Conservation (phyloP, 495 filamentous ascomycete genomes). For the Xylaria intraflava region DNA sequence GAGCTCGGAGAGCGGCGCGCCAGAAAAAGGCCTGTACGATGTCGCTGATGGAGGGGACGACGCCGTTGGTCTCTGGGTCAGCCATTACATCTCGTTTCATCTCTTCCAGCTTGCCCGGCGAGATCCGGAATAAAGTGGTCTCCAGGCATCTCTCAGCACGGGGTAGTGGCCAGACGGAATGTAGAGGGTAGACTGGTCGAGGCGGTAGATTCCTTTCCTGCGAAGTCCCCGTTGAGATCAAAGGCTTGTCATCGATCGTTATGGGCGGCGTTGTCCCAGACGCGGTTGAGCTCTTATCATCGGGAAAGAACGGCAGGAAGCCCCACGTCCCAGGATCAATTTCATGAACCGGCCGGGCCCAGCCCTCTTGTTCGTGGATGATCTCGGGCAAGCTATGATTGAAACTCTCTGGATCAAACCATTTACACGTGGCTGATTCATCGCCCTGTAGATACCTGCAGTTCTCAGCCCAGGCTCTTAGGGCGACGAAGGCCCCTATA, state of each 20-base stretch:
- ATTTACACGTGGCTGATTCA: slow-evolving; percentile 23
- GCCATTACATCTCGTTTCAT: slow-evolving; percentile 19
- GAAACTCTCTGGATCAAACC: slow-evolving; percentile 31
- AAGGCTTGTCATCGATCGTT: no score
- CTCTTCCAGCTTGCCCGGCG: slow-evolving; percentile 15
- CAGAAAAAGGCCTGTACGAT: slow-evolving; percentile 30
- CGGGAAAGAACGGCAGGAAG: slow-evolving; percentile 18
- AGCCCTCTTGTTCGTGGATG: slow-evolving; percentile 24
- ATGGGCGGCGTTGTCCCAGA: background rate
- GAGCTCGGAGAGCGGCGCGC: slow-evolving; percentile 28
- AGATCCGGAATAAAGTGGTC: slow-evolving; percentile 23
- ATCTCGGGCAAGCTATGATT: slow-evolving; percentile 29
- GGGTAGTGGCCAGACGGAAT: slow-evolving; percentile 20
- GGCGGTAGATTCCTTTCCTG: background rate
- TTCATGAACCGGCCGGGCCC: slow-evolving; percentile 12
- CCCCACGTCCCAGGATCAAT: slow-evolving; percentile 22
- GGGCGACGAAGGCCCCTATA: slow-evolving; percentile 22
- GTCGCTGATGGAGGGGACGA: slow-evolving; percentile 19
- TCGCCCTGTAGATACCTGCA: slow-evolving; percentile 31
- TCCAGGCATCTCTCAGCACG: slow-evolving; percentile 15
- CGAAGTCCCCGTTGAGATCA: background rate
- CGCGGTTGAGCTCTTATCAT: background rate
- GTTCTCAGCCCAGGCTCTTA: slow-evolving; percentile 29
- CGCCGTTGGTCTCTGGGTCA: slow-evolving; percentile 17
- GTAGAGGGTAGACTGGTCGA: slow-evolving; percentile 14